Conservation (phyloP, 257 asterid genomes). For the Solanum tacnaense region DNA sequence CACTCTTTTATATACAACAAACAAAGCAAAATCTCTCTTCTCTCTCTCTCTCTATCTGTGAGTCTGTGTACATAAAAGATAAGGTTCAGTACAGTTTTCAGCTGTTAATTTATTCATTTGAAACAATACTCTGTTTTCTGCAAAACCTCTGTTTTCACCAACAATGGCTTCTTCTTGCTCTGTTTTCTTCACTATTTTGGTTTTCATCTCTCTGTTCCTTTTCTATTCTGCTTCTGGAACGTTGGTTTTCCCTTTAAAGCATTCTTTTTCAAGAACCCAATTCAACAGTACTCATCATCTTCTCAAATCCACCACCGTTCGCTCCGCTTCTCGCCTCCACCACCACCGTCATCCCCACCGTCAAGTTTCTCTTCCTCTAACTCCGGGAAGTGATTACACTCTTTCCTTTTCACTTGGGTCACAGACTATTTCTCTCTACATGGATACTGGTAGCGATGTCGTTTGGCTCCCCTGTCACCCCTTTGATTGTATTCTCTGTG, state of each 20-base stretch:
- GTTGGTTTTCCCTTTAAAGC: constrained; percentile 51
- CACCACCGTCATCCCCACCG: constrained; percentile 34
- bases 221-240: constrained; percentile 2
- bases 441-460: constrained; percentile 96
- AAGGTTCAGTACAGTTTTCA: neutral
- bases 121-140: neutral
- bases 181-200: constrained; percentile 9
- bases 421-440: constrained; percentile 64
- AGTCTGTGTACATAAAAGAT: neutral
- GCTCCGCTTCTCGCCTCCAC: constrained; percentile 56
- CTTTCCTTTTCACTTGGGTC: constrained; percentile 59
- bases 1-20: neutral
- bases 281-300: constrained; percentile 61
- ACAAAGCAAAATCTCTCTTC: neutral
- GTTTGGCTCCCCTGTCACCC: constrained; percentile 97
- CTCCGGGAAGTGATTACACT: constrained; percentile 83
- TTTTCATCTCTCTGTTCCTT: neutral
- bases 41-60: neutral
- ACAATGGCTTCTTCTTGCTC: constrained; percentile 1
- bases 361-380: constrained; percentile 72
- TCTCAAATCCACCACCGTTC: constrained; percentile 61
- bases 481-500: constrained; percentile 81
- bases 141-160: constrained; percentile 4
- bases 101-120: neutral
- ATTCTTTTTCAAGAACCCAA: constrained; percentile 41